These are phyloP conservation scores for Eimeria brunetti DNA, from an alignment of 169 alveolate genomes.

Conservation along the genomic window DNA sequence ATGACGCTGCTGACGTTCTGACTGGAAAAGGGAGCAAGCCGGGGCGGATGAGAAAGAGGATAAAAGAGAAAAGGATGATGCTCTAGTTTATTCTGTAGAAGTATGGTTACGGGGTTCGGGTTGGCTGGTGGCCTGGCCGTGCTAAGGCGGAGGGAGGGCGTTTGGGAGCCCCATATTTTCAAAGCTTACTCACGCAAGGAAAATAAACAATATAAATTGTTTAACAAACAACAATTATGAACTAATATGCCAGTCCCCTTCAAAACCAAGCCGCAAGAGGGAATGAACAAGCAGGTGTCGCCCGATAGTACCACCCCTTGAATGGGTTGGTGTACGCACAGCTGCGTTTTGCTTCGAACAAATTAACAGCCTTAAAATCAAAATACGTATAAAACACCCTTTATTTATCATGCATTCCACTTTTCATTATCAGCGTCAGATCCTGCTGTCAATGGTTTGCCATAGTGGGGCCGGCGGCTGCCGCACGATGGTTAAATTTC, in stretches of 20 bases:
- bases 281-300: slow-evolving; percentile 11
- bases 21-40: neutral
- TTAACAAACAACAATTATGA: neutral
- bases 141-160: slow-evolving; percentile 16
- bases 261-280: neutral
- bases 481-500: slow-evolving; percentile 24
- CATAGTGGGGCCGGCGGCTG: slow-evolving; percentile 39
- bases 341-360: slow-evolving; percentile 21
- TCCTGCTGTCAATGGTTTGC: slow-evolving; percentile 24
- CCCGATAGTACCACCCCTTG: slow-evolving; percentile 31
- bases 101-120: neutral
- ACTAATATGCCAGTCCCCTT: neutral
- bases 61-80: neutral
- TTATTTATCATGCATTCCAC: neutral
- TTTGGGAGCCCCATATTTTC: slow-evolving; percentile 20
- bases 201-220: neutral
- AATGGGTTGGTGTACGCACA: slow-evolving; percentile 13
- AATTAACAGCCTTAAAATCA: neutral
- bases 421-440: neutral
- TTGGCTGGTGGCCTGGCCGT: slow-evolving; percentile 36
- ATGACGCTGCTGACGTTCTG: neutral
- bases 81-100: neutral
- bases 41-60: neutral
- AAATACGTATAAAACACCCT: neutral
- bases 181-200: neutral